phyloP scores from a whole-genome alignment of 805 yeast species.

The Metschnikowia aberdeeniae region DNA sequence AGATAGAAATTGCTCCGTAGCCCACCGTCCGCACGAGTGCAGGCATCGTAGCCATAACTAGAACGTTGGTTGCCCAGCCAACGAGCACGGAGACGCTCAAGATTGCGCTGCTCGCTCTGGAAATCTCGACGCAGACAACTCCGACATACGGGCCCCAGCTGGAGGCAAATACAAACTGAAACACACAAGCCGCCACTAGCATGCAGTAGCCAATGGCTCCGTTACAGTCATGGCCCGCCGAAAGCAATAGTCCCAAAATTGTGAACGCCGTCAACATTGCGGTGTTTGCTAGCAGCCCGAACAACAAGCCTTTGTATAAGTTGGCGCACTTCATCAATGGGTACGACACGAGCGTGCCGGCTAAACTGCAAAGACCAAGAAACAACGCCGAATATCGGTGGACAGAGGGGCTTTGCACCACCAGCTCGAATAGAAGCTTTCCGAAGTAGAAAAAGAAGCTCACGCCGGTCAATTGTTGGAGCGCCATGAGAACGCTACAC shows the following conservation, averaged over 20 bases:
- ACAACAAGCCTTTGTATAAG: constrained; percentile 11
- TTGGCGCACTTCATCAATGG: constrained; percentile 13
- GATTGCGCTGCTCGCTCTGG: constrained; percentile 20
- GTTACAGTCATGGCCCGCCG: neutral
- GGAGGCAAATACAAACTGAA: constrained; percentile 21
- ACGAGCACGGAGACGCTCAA: constrained; percentile 19
- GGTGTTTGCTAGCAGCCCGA: constrained; percentile 8
- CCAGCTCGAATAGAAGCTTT: constrained; percentile 18
- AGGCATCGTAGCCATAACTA: constrained; percentile 15
- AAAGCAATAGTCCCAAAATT: constrained; percentile 2
- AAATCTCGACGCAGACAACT: constrained; percentile 20
- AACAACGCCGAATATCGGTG: constrained; percentile 12
- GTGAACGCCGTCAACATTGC: constrained; percentile 4
- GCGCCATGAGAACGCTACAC: constrained; percentile 25
- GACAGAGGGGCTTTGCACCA: neutral
- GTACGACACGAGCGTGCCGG: constrained; percentile 19
- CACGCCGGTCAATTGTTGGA: constrained; percentile 34
- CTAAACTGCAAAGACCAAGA: constrained; percentile 20
- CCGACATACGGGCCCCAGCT: constrained; percentile 35
- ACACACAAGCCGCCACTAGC: constrained; percentile 17
- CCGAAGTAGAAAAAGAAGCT: constrained; percentile 33
- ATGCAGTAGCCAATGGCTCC: constrained; percentile 7
- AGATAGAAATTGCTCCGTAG: constrained; percentile 19
- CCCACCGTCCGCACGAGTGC: constrained; percentile 17
- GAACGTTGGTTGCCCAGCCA: constrained; percentile 23